Evolutionary conservation across 2,329 filamentous ascomycete species (phyloP).

Genomic region (Neofusicoccum parvum): DNA sequence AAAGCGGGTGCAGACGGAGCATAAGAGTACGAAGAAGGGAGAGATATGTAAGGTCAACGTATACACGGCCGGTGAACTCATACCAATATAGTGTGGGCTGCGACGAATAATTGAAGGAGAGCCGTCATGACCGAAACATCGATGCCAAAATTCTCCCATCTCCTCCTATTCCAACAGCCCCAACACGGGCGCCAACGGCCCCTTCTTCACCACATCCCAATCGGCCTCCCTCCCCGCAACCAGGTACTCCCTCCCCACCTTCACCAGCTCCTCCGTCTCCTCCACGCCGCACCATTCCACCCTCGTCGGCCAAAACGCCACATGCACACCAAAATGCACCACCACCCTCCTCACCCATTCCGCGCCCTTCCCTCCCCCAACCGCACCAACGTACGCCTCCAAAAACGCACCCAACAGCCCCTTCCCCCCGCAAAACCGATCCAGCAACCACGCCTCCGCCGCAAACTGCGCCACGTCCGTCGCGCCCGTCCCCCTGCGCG

Average conservation of each 20-base stretch:
- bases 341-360: constrained; percentile 32
- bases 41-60: no score
- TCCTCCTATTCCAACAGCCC: background rate
- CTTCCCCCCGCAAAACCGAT: constrained; percentile 34
- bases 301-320: constrained; percentile 38
- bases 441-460: constrained; percentile 40
- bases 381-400: constrained; percentile 21
- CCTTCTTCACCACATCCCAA: constrained; percentile 28
- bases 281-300: constrained; percentile 33
- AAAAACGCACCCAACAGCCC: constrained; percentile 35
- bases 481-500: constrained; percentile 35
- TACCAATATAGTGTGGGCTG: no score
- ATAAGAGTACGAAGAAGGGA: no score
- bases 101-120: no score
- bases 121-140: no score
- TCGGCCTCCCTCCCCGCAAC: constrained; percentile 24
- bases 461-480: constrained; percentile 43
- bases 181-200: background rate
- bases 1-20: no score
- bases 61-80: no score
- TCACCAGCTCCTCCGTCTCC: constrained; percentile 31
- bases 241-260: constrained; percentile 14
- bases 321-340: constrained; percentile 40
- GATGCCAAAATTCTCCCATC: no score
- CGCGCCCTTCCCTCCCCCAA: background rate